These are phyloP conservation scores for Raphanus raphanistrum DNA, from an alignment of 345 rosid species.

Conservation along the genomic window DNA sequence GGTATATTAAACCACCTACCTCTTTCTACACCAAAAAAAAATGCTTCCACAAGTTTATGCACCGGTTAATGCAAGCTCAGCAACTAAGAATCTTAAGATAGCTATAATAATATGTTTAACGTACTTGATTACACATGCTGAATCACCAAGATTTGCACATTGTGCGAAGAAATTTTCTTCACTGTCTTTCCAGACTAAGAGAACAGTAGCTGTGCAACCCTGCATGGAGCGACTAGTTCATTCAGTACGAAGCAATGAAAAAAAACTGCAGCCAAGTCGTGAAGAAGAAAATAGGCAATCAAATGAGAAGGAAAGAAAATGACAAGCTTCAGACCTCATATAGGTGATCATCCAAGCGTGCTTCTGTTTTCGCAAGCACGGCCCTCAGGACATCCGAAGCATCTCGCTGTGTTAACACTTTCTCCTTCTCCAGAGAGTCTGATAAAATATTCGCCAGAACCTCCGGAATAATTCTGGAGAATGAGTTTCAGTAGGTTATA, in stretches of 20 bases:
- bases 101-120: constrained; percentile 35
- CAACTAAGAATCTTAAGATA: constrained; percentile 24
- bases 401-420: constrained; percentile 63
- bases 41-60: constrained; percentile 26
- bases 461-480: constrained; percentile 78
- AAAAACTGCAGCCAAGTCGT: constrained; percentile 19
- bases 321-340: constrained; percentile 66
- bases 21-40: constrained; percentile 30
- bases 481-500: neutral
- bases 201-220: constrained; percentile 97
- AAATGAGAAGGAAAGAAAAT: constrained; percentile 7
- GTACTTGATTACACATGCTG: constrained; percentile 83
- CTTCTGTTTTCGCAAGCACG: constrained; percentile 78
- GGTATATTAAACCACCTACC: constrained; percentile 25
- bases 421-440: constrained; percentile 65
- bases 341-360: constrained; percentile 58
- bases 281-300: constrained; percentile 21
- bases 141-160: constrained; percentile 96
- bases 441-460: constrained; percentile 67
- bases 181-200: constrained; percentile 73
- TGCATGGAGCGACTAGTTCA: constrained; percentile 39
- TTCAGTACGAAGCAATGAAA: constrained; percentile 15
- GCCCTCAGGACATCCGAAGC: constrained; percentile 82
- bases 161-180: constrained; percentile 62
- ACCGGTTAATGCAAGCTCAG: constrained; percentile 13